Evolutionary conservation across 371 early-diverging fungal genomes (phyloP), one percentile per base, ranked within the genome.

Genomic region (Rhizopus delemar): DNA sequence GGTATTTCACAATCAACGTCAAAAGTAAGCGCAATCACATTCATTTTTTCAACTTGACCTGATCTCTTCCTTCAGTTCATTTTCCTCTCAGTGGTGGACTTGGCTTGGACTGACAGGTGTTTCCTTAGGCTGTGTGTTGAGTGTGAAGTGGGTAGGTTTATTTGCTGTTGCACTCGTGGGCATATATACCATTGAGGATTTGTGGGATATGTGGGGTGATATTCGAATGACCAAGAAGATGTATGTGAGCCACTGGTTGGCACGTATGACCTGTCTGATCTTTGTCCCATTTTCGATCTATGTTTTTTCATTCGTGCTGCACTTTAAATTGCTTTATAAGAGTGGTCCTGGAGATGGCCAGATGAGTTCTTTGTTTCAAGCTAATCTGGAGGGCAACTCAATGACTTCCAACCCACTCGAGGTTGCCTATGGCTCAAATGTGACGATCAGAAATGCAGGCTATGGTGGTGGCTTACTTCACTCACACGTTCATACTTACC

Each of bases 141-240:
- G 98, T 80, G 90, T 99, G 13, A 99, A 99, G 73, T 99, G 99
- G 99, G 98, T 99, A 34, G 99, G 99, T 1, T 78, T 98, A 49
- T 93, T 99, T 74, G 90, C 91, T 13, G 93, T 95, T 4, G 94
- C 96, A 7, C 74, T 97, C 15, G 98, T 98, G 35, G 99, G 99
- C 6, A 55, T 97, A 55, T 90, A 94, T 70, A 99, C 99, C 0
- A 74, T 99, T 13, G 91, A 94, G 53, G 96, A 97, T 51, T 82
- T 99, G 7, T 99, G 94, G 90, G 88, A 94, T 22, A 83, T 94
- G 71, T 83, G 95, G 53, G 98, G 97, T 4, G 93, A 96, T 69
- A 56, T 86, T 31, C 77, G 78, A n/a, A 81, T 92, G 73, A 79
- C 93, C 12, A 83, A 92, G 81, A 69, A 73, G 34, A 74, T 80